A percentile compares a stretch with the other conserved stretches of the same genome.
Conservation (phyloP, 176 grass and related monocot genomes). For the Hyparrhenia diplandra region DNA sequence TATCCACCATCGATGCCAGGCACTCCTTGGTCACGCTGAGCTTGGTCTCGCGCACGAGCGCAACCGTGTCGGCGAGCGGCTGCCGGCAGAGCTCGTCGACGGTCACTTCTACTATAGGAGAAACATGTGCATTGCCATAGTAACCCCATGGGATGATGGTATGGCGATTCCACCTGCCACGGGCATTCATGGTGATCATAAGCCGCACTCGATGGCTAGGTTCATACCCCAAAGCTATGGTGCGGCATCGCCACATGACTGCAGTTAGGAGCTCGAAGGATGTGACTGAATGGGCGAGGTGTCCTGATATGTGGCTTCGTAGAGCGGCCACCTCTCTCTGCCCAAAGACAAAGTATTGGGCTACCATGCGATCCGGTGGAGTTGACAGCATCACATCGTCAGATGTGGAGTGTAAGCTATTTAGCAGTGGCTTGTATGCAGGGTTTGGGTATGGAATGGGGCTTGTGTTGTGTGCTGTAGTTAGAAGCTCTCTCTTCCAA, state of each 20-base stretch:
- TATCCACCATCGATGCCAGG: constrained; percentile 13
- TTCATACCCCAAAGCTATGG: constrained; percentile 12
- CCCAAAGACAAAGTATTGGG: constrained; percentile 22
- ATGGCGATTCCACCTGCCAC: constrained; percentile 30
- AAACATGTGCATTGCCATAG: constrained; percentile 36
- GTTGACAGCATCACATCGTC: constrained; percentile 27
- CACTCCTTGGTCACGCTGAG: constrained; percentile 7
- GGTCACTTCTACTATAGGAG: not conserved
- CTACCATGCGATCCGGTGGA: constrained; percentile 11
- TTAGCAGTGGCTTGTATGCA: not conserved
- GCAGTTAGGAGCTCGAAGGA: constrained; percentile 23
- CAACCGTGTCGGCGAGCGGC: constrained; percentile 1
- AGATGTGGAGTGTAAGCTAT: not conserved
- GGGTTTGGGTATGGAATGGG: not conserved
- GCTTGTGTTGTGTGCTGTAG: not conserved
- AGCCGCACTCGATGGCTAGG: not conserved
- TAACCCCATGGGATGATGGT: constrained; percentile 13
- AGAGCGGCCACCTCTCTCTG: not conserved
- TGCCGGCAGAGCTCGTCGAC: not conserved
- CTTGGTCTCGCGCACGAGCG: constrained; percentile 28
- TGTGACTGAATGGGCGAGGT: not conserved
- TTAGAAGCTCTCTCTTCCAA: constrained; percentile 40
- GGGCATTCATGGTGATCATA: constrained; percentile 38
- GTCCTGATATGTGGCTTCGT: not conserved
- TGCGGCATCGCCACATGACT: constrained; percentile 35